Evolutionary conservation across 2,329 filamentous ascomycete genomes (phyloP).

Genomic region (Exophiala aquamarina): DNA sequence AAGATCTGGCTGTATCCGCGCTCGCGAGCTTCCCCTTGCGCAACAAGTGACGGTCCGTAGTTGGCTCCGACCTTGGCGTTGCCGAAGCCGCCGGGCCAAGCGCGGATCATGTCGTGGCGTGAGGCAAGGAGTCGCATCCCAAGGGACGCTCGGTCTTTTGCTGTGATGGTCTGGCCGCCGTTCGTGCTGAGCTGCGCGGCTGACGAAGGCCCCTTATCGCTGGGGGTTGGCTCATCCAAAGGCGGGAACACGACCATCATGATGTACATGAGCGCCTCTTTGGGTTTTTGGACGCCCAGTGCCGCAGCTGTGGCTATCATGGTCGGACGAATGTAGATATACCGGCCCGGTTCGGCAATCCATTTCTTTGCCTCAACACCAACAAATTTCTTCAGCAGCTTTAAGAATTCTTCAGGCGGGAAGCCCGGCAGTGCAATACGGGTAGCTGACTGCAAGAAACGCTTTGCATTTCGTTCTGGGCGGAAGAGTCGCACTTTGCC

Average conservation of each 20-base stretch:
- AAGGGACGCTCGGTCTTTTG: conserved; percentile 1
- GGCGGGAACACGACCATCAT: conserved; percentile 41
- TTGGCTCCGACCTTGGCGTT: conserved; percentile 92
- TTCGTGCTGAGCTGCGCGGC: not conserved
- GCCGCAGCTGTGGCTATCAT: conserved; percentile 80
- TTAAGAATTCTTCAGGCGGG: conserved; percentile 68
- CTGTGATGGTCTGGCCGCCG: conserved; percentile 20
- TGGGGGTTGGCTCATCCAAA: conserved; percentile 17
- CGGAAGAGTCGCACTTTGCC: conserved; percentile 75
- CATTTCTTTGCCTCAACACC: conserved; percentile 30
- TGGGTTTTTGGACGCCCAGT: conserved; percentile 77
- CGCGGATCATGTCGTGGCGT: conserved; percentile 78
- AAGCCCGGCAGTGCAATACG: conserved; percentile 76
- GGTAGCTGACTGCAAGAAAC: conserved; percentile 55
- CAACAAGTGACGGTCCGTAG: conserved; percentile 80
- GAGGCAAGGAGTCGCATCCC: conserved; percentile 59
- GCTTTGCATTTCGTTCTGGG: conserved; percentile 69
- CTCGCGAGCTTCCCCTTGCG: conserved; percentile 70
- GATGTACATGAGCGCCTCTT: conserved; percentile 79
- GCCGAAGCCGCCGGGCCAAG: conserved; percentile 91
- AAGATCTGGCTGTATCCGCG: conserved; percentile 84
- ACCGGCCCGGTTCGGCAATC: conserved; percentile 52
- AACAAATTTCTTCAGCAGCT: conserved; percentile 66
- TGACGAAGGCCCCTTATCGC: not conserved
- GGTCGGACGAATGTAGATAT: conserved; percentile 82